These are phyloP conservation scores for Parafenestella ontariensis DNA, from an alignment of 2,329 filamentous ascomycete species.

Conservation along the genomic window DNA sequence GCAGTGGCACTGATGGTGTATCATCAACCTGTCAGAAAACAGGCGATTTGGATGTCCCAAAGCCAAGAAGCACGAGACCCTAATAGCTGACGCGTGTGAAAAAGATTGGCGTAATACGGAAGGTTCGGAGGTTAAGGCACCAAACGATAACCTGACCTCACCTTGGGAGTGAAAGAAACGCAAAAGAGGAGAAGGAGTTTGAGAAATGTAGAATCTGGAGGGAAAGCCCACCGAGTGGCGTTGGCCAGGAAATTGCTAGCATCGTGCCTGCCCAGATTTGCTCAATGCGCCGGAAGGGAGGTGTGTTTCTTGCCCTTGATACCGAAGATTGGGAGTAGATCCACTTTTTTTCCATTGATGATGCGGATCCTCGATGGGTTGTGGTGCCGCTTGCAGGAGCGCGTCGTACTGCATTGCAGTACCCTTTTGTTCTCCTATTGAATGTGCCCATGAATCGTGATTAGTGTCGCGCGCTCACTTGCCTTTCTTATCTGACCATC, in stretches of 20 bases:
- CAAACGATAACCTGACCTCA: background rate
- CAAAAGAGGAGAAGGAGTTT: background rate
- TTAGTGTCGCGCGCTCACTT: background rate
- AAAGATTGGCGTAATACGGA: background rate
- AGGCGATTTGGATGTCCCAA: background rate
- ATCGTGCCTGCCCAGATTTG: background rate
- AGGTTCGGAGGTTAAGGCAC: no score
- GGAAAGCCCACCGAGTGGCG: background rate
- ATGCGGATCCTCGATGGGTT: background rate
- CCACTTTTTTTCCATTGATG: conserved; percentile 3
- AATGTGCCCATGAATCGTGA: background rate
- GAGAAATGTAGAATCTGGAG: background rate
- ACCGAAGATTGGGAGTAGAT: background rate
- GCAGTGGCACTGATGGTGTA: background rate
- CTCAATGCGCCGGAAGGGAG: conserved; percentile 1
- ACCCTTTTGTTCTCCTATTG: background rate
- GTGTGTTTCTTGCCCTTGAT: conserved; percentile 1
- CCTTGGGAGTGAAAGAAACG: background rate
- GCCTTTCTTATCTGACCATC: background rate
- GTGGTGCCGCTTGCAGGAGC: background rate
- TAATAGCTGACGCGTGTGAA: background rate
- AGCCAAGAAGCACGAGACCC: background rate
- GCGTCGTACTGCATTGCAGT: background rate
- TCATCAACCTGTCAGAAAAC: background rate
- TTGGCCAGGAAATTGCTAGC: background rate